A percentile compares a stretch with the other conserved stretches of the same genome.
phyloP scores from a whole-genome alignment of 306 rosid genomes.

The Datisca glomerata region DNA sequence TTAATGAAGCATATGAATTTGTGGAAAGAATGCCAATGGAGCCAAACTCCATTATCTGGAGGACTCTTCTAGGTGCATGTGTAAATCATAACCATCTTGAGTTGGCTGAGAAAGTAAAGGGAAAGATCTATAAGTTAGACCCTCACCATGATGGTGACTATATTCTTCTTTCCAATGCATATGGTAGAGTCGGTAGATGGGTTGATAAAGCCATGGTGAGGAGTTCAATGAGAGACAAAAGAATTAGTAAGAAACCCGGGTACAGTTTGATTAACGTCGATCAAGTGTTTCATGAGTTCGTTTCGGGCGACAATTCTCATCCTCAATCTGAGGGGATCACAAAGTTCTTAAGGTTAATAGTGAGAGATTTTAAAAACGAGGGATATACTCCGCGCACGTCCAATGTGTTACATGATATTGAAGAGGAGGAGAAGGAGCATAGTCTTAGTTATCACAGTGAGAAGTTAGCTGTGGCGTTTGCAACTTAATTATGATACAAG shows the following conservation, averaged over 20 bases:
- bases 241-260: slow-evolving; percentile 43
- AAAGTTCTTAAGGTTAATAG: slow-evolving; percentile 23
- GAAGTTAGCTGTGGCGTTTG: slow-evolving; percentile 48
- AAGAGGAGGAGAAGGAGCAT: slow-evolving; percentile 52
- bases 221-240: slow-evolving; percentile 33
- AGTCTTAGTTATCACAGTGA: slow-evolving; percentile 46
- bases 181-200: slow-evolving; percentile 54
- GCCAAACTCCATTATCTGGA: slow-evolving; percentile 51
- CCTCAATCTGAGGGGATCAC: slow-evolving; percentile 31
- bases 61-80: slow-evolving; percentile 58
- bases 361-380: slow-evolving; percentile 21
- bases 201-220: slow-evolving; percentile 31
- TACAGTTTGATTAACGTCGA: slow-evolving; percentile 34
- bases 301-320: slow-evolving; percentile 44
- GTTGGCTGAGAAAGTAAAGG: slow-evolving; percentile 45
- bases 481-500: slow-evolving; percentile 34
- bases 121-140: slow-evolving; percentile 28
- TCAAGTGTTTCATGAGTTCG: slow-evolving; percentile 40
- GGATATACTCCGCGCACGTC: slow-evolving; percentile 33
- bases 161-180: slow-evolving; percentile 45
- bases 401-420: slow-evolving; percentile 39
- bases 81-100: slow-evolving; percentile 32
- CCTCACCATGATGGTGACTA: slow-evolving; percentile 44
- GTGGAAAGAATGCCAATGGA: slow-evolving; percentile 34
- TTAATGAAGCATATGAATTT: slow-evolving; percentile 42